Conservation (phyloP, 75 land plant genomes). For the Isoetes taiwanensis region DNA sequence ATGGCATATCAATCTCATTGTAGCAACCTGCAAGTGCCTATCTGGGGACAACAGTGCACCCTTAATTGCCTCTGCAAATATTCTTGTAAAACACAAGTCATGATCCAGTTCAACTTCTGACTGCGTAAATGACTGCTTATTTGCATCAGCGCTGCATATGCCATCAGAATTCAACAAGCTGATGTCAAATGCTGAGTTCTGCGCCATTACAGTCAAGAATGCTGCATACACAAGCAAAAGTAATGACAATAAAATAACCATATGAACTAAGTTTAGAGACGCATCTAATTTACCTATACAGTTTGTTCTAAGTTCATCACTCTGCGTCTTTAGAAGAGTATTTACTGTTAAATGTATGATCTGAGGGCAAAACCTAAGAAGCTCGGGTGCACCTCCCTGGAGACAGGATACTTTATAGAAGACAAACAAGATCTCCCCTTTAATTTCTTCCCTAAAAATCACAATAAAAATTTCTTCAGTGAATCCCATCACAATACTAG, state of each 20-base stretch:
- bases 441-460: constrained; percentile 57
- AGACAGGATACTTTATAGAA: constrained; percentile 45
- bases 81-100: constrained; percentile 9
- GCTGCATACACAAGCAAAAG: constrained; percentile 23
- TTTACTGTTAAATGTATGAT: constrained; percentile 40
- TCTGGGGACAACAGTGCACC: constrained; percentile 85
- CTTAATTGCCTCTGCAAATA: constrained; percentile 84
- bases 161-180: constrained; percentile 13
- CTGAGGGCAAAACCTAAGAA: constrained; percentile 24
- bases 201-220: constrained; percentile 45
- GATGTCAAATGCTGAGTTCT: constrained; percentile 29
- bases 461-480: background rate
- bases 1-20: constrained; percentile 41
- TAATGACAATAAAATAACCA: background rate
- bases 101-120: background rate
- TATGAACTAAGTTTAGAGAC: too few species aligned
- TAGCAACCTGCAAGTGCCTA: constrained; percentile 46
- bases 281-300: too few species aligned
- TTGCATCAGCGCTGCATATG: background rate
- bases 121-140: constrained; percentile 20
- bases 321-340: constrained; percentile 53
- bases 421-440: constrained; percentile 73
- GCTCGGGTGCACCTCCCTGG: constrained; percentile 21
- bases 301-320: constrained; percentile 66
- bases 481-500: background rate